These are phyloP conservation scores for Suillus bovinus DNA, from an alignment of 768 basidiomycete genomes.

Conservation along the genomic window DNA sequence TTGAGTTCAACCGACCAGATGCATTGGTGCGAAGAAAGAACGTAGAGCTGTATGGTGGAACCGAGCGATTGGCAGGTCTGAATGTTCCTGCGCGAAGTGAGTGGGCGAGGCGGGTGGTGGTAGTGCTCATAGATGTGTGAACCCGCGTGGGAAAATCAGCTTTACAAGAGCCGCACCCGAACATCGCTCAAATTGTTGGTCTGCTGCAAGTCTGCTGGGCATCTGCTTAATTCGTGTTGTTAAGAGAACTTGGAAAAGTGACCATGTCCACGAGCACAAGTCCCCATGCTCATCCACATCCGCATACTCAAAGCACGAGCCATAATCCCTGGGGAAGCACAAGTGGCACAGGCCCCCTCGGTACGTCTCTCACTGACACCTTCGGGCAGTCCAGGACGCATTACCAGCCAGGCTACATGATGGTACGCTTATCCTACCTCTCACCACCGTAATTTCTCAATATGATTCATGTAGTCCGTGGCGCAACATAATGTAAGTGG, in stretches of 20 bases:
- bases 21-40: neutral
- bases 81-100: conserved; percentile 7
- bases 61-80: conserved; percentile 3
- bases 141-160: conserved; percentile 20
- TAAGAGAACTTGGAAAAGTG: neutral
- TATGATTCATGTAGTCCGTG: conserved; percentile 46
- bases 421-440: conserved; percentile 49
- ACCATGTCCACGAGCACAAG: conserved; percentile 39
- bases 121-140: conserved; percentile 16
- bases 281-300: neutral
- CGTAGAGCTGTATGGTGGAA: conserved; percentile 10
- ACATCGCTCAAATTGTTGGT: neutral
- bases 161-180: neutral
- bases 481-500: conserved; percentile 58
- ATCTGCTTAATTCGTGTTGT: neutral
- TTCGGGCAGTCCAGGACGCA: conserved; percentile 73
- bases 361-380: conserved; percentile 61
- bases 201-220: neutral
- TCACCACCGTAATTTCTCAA: neutral
- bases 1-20: neutral
- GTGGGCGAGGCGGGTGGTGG: conserved; percentile 13
- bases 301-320: conserved; percentile 48
- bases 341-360: conserved; percentile 38
- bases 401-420: conserved; percentile 79
- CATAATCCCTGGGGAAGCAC: conserved; percentile 48